Evolutionary conservation across 2,329 filamentous ascomycete species (phyloP).

Genomic region (Ilyonectria mors-panacis): DNA sequence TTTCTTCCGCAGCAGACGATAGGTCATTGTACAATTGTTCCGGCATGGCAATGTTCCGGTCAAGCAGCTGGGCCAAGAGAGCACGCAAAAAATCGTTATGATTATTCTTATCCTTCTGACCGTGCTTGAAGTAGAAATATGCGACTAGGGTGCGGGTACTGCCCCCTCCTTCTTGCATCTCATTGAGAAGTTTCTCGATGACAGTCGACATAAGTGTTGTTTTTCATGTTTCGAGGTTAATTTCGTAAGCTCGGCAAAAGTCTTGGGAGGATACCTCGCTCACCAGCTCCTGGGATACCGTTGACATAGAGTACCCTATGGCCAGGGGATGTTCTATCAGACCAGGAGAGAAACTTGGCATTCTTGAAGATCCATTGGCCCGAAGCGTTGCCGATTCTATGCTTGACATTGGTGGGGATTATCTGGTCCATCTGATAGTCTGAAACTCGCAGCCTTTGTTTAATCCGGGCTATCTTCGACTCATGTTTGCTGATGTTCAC

Average conservation of each 20-base stretch:
- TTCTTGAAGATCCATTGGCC: constrained; percentile 28
- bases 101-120: background rate
- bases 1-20: background rate
- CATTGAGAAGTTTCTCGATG: constrained; percentile 4
- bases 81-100: constrained; percentile 17
- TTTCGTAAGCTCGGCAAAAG: no score
- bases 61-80: constrained; percentile 14
- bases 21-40: background rate
- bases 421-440: constrained; percentile 15
- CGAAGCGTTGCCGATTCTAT: background rate
- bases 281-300: constrained; percentile 32
- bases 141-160: background rate
- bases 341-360: constrained; percentile 19
- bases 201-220: constrained; percentile 28
- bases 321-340: background rate
- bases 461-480: constrained; percentile 2
- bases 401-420: background rate
- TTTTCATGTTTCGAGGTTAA: no score
- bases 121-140: constrained; percentile 33
- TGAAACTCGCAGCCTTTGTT: constrained; percentile 9
- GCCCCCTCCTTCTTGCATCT: no score
- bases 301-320: constrained; percentile 24
- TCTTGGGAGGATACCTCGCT: no score
- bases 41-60: background rate
- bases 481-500: constrained; percentile 2